These are phyloP conservation scores for Globisporangium spinosum DNA, from an alignment of 352 stramenopile genomes.

Conservation along the genomic window DNA sequence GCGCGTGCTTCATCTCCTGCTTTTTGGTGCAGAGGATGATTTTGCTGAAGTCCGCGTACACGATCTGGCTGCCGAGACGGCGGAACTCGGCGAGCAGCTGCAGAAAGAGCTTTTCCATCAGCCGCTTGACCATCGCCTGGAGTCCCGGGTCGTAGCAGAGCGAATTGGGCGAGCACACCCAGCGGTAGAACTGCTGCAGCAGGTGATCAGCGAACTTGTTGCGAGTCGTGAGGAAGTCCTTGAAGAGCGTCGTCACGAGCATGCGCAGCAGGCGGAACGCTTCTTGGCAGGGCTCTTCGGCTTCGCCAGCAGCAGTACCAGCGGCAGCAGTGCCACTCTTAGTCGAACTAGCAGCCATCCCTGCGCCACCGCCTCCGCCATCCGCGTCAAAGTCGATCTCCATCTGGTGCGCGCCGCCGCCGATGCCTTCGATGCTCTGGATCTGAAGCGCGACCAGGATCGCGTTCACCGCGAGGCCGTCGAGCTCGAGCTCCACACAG, in stretches of 20 bases:
- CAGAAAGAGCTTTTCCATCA: constrained; percentile 95
- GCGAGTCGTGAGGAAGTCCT: constrained; percentile 88
- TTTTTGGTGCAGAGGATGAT: constrained; percentile 73
- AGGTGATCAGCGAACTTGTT: constrained; percentile 94
- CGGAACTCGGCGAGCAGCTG: constrained; percentile 93
- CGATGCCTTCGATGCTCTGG: constrained; percentile 65
- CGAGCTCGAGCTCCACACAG: constrained; percentile 70
- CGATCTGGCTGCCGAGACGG: constrained; percentile 91
- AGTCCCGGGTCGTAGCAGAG: constrained; percentile 94
- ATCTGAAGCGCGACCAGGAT: constrained; percentile 71
- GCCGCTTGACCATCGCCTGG: constrained; percentile 89
- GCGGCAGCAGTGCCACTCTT: constrained; percentile 10
- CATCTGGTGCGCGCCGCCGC: constrained; percentile 45
- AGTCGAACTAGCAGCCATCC: constrained; percentile 4
- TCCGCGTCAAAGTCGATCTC: constrained; percentile 62
- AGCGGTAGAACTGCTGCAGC: constrained; percentile 95
- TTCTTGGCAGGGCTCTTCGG: constrained; percentile 90
- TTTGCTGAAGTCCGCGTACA: constrained; percentile 87
- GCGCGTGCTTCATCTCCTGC: constrained; percentile 73
- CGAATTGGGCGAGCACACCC: constrained; percentile 89
- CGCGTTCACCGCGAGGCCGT: constrained; percentile 73
- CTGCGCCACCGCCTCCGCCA: constrained; percentile 11
- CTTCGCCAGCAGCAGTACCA: constrained; percentile 38
- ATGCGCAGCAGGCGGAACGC: constrained; percentile 90
- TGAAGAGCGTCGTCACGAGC: constrained; percentile 92